Evolutionary conservation across 306 rosid species (phyloP).

Genomic region (Trichosanthes truncata): DNA sequence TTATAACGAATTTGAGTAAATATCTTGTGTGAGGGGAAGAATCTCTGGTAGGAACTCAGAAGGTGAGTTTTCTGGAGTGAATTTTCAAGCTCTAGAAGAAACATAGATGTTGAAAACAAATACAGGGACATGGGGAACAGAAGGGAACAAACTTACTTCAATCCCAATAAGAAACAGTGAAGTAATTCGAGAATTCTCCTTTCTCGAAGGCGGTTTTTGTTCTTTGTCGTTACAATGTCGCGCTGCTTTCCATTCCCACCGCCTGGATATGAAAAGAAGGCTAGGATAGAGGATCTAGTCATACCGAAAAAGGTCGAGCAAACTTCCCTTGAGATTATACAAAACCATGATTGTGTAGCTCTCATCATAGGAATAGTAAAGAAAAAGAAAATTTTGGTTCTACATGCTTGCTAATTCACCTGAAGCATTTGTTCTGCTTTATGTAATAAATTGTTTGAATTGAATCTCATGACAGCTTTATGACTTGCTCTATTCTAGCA

Average conservation of each 20-base stretch:
- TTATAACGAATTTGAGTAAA: background rate
- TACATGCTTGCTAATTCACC: background rate
- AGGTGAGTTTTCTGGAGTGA: slow-evolving; percentile 28
- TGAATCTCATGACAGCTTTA: background rate
- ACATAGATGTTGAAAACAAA: slow-evolving; percentile 66
- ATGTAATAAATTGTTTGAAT: background rate
- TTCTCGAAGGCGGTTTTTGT: slow-evolving; percentile 34
- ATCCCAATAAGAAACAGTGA: slow-evolving; percentile 54
- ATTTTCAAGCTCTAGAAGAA: slow-evolving; percentile 36
- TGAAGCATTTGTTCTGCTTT: background rate
- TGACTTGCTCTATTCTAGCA: background rate
- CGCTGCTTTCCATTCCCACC: slow-evolving; percentile 98
- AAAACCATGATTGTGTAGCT: slow-evolving; percentile 15
- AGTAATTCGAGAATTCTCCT: slow-evolving; percentile 38
- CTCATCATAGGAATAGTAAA: background rate
- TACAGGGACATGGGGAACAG: slow-evolving; percentile 96
- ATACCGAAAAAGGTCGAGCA: slow-evolving; percentile 55
- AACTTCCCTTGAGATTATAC: slow-evolving; percentile 17
- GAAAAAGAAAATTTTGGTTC: background rate
- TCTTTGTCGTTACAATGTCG: slow-evolving; percentile 71
- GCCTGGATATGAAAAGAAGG: slow-evolving; percentile 83
- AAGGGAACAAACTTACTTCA: slow-evolving; percentile 65
- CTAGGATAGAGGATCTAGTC: slow-evolving; percentile 51
- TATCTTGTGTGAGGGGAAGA: slow-evolving; percentile 17
- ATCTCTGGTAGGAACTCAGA: slow-evolving; percentile 5